Percentiles rank a stretch among this genome's conserved stretches.
These are phyloP conservation scores for Linum lewisii DNA, from an alignment of 345 rosid genomes.

Conservation along the genomic window DNA sequence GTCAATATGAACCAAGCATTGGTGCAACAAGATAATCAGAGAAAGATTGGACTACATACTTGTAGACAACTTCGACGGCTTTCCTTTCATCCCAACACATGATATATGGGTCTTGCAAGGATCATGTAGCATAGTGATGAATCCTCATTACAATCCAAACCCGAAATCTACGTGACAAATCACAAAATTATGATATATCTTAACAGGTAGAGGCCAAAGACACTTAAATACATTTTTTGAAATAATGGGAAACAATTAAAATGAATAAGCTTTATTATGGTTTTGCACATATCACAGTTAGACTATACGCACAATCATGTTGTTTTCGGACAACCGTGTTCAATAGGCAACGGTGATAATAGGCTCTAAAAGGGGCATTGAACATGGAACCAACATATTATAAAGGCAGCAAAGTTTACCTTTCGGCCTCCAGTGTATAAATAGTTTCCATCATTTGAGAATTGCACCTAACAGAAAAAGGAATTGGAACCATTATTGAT, in stretches of 20 bases:
- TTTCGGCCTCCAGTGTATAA: conserved; percentile 87
- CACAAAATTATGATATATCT: not conserved
- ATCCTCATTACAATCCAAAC: not conserved
- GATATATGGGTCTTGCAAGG: conserved; percentile 79
- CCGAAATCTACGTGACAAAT: not conserved
- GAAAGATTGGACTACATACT: conserved; percentile 38
- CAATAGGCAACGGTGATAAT: not conserved
- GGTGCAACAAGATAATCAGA: not conserved
- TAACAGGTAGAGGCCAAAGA: no score
- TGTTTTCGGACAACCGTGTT: no score
- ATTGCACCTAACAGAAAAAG: conserved; percentile 54
- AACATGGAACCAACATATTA: not conserved
- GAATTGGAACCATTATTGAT: conserved; percentile 4
- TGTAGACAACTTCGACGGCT: conserved; percentile 79
- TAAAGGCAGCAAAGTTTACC: conserved; percentile 30
- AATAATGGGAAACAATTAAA: no score
- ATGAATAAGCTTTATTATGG: no score
- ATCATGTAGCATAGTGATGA: not conserved
- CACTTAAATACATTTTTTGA: no score
- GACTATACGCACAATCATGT: no score
- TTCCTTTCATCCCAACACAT: conserved; percentile 91
- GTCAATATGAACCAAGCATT: no score
- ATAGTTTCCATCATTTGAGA: conserved; percentile 93
- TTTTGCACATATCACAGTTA: no score
- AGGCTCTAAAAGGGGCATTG: not conserved